Conservation (phyloP, 257 asterid species). For the Przewalskia tangutica region DNA sequence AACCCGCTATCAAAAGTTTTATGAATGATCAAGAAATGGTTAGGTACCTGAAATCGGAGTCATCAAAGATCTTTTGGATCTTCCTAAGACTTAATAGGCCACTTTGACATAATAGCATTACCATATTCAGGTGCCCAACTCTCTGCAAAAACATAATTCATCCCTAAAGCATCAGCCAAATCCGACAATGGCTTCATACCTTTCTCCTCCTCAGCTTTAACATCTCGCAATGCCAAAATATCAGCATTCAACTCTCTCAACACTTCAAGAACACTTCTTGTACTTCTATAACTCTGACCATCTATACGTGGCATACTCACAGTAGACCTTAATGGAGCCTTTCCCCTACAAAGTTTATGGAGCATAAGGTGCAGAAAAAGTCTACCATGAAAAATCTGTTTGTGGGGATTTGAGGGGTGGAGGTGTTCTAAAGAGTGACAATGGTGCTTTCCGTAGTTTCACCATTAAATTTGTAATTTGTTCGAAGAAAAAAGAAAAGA, state of each 20-base stretch:
- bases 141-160: no score
- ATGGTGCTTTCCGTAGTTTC: background rate
- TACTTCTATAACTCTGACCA: slow-evolving; percentile 10
- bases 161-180: no score
- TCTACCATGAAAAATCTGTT: background rate
- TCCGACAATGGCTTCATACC: slow-evolving; percentile 83
- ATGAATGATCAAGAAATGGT: no score
- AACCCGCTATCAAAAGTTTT: no score
- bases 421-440: background rate
- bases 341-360: slow-evolving; percentile 24
- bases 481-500: background rate
- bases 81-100: no score
- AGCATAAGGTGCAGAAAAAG: background rate
- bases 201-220: slow-evolving; percentile 91
- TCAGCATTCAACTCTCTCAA: slow-evolving; percentile 73
- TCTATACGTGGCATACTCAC: slow-evolving; percentile 16
- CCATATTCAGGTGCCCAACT: no score
- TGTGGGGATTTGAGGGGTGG: background rate
- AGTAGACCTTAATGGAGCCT: slow-evolving; percentile 38
- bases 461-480: background rate
- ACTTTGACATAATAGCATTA: no score
- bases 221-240: slow-evolving; percentile 81
- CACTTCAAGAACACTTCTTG: slow-evolving; percentile 54
- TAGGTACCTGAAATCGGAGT: no score
- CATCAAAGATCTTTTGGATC: no score